Evolutionary conservation across 129 eudicot species (phyloP), one percentile per base, ranked within the genome.

Genomic region (Pseudognaphalium luteoalbum): DNA sequence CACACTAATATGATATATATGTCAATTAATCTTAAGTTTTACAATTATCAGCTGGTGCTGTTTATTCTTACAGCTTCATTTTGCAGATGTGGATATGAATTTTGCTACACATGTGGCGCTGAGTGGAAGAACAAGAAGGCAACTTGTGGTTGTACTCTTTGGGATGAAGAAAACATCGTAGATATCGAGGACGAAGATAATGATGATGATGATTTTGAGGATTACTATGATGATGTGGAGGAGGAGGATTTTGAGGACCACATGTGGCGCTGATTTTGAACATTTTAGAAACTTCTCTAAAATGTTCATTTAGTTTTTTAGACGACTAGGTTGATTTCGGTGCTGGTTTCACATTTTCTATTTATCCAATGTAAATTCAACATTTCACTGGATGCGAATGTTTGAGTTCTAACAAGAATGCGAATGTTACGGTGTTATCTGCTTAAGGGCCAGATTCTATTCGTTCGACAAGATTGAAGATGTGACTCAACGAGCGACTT

Each of bases 41-140:
- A 63, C 37, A 15, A 15, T 15, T 33, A 30, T 16, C 42, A 5
- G 12, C 30, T 66, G 44, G 16, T 34, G 50, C 30, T 35, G 15
- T 7, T 17, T 66, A 66, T 35, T 4, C 12, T 70, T 30, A 29
- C 7, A 2, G 41, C 19, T 76, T 67, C 28, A 35, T 78, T 41
- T 41, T 79, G 64, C 87, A 92, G 96, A 71, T 90, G 98, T 75
- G 96, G 98, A 34, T 78, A 83, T 33, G 91, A 93, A 68, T 93
- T 93, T 72, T 93, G 98, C 81, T 93, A 93, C 61, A 86, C 88
- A 12, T 93, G 96, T 81, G 98, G 98, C 41, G 88, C 95, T n/a
- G 95, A 85, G 86, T 93, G 96, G 95, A 88, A 82, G 80, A 71
- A 86, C 62, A 88, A 88, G 89, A 88, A 85, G 68, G 88, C 90